These are phyloP conservation scores for Alternaria triticina DNA, from an alignment of 2,329 filamentous ascomycete genomes.

Conservation along the genomic window DNA sequence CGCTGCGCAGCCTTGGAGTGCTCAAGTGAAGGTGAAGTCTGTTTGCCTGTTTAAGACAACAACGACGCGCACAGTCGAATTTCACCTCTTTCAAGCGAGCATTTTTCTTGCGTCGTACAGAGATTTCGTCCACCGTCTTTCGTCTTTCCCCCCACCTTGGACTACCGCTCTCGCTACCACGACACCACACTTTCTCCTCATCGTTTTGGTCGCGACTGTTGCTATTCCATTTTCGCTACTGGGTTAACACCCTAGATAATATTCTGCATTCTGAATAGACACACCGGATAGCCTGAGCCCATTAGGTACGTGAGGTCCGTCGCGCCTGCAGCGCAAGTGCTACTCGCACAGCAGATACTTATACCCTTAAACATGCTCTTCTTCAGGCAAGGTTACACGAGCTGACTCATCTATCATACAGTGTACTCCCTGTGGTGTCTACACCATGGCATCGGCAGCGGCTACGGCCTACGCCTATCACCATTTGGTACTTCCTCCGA, in stretches of 20 bases:
- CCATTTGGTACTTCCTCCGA: conserved; percentile 58
- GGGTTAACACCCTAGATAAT: too few species aligned
- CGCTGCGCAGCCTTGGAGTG: not conserved
- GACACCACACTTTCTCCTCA: not conserved
- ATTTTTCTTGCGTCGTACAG: not conserved
- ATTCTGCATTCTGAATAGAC: not conserved
- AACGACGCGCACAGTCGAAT: not conserved
- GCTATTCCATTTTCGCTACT: not conserved
- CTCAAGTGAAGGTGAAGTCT: conserved; percentile 6
- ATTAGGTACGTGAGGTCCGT: not conserved
- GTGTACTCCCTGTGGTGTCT: too few species aligned
- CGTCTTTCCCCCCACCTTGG: not conserved
- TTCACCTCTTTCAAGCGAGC: not conserved
- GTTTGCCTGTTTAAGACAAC: not conserved
- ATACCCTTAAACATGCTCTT: not conserved
- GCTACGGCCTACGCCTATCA: conserved; percentile 29
- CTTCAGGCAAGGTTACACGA: not conserved
- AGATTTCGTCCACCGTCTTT: not conserved
- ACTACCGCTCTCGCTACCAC: not conserved
- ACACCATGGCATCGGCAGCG: conserved; percentile 6
- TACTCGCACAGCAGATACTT: not conserved
- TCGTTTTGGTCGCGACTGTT: not conserved
- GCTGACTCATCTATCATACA: not conserved
- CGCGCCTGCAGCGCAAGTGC: not conserved
- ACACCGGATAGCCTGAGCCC: not conserved